Conservation (phyloP, 1,139 yeast species). For the Hansenula lynferdii region DNA sequence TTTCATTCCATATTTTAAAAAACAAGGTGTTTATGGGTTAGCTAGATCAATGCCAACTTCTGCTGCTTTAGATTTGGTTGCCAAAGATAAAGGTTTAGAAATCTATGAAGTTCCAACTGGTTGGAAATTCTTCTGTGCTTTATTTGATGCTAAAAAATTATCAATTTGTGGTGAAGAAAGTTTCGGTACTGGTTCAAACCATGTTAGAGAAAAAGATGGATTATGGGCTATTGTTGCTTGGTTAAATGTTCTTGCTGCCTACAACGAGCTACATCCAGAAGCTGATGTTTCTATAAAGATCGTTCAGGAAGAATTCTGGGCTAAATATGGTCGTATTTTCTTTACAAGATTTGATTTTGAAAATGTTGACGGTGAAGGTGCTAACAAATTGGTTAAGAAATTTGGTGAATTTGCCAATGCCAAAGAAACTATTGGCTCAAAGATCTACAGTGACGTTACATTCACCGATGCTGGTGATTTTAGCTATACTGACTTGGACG, state of each 20-base stretch:
- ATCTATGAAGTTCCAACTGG: slow-evolving; percentile 98
- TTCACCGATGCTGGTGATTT: slow-evolving; percentile 83
- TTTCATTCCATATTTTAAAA: slow-evolving; percentile 83
- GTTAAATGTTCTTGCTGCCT: slow-evolving; percentile 90
- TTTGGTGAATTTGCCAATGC: slow-evolving; percentile 44
- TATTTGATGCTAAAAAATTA: slow-evolving; percentile 87
- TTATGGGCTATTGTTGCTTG: slow-evolving; percentile 97
- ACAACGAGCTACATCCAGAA: slow-evolving; percentile 48
- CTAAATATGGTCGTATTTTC: slow-evolving; percentile 93
- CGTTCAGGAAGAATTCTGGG: slow-evolving; percentile 87
- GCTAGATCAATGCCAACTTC: slow-evolving; percentile 99
- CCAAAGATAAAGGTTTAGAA: slow-evolving; percentile 66
- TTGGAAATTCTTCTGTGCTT: slow-evolving; percentile 96
- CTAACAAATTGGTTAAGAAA: slow-evolving; percentile 58
- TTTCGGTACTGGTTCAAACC: slow-evolving; percentile 97
- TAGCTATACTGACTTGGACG: slow-evolving; percentile 91
- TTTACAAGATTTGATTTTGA: slow-evolving; percentile 96
- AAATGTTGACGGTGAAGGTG: slow-evolving; percentile 72
- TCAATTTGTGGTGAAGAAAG: slow-evolving; percentile 98
- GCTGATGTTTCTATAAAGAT: slow-evolving; percentile 66
- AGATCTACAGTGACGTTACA: slow-evolving; percentile 34
- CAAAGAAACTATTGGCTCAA: slow-evolving; percentile 39
- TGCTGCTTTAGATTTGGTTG: slow-evolving; percentile 91
- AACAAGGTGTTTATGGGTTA: slow-evolving; percentile 83
- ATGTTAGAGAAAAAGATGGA: slow-evolving; percentile 96